These are phyloP conservation scores for Penicillium vulpinum DNA, from an alignment of 2,329 filamentous ascomycete genomes.

Conservation along the genomic window DNA sequence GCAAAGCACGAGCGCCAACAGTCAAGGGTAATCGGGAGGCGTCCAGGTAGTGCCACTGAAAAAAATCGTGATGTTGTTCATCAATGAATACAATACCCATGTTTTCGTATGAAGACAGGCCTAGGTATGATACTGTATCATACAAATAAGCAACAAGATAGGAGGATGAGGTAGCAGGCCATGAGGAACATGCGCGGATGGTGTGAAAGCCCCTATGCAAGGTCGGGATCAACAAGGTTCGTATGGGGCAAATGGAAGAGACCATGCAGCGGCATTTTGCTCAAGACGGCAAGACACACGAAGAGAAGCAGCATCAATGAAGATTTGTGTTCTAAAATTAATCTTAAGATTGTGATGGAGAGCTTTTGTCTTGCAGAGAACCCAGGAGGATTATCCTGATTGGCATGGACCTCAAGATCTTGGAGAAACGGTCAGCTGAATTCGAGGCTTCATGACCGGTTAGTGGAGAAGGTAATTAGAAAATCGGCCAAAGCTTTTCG, in stretches of 20 bases:
- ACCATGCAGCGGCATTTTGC: not conserved
- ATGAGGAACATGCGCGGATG: not conserved
- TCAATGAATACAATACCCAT: not conserved
- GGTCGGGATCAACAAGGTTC: not conserved
- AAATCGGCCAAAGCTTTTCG: not conserved
- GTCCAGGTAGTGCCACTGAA: not conserved
- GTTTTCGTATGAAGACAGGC: not conserved
- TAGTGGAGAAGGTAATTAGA: not conserved
- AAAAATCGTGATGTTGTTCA: no score
- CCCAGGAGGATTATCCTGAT: not conserved
- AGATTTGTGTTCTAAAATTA: not conserved
- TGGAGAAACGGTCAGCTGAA: not conserved
- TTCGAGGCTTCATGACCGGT: not conserved
- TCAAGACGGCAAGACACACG: not conserved
- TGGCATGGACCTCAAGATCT: not conserved
- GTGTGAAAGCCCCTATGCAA: not conserved
- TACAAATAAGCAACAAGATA: not conserved
- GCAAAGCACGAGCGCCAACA: not conserved
- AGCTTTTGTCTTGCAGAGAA: not conserved
- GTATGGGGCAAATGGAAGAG: not conserved
- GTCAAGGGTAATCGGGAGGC: not conserved
- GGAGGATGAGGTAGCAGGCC: not conserved
- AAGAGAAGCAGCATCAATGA: not conserved
- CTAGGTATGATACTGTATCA: conserved; percentile 1
- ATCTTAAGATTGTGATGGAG: not conserved